phyloP scores from a whole-genome alignment of 345 rosid genomes.

The Pistacia vera region DNA sequence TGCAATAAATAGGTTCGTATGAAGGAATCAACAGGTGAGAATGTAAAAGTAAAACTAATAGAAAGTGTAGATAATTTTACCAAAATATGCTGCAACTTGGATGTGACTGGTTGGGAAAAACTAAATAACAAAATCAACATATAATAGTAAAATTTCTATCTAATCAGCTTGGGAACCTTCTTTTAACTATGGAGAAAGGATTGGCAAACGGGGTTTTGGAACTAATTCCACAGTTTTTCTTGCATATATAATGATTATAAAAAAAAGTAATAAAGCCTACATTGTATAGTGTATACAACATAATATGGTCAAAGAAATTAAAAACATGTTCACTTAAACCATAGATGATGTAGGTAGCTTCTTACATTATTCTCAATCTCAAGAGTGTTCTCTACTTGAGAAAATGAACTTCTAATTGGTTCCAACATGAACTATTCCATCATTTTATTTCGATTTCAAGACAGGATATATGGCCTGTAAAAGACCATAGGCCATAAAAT shows the following conservation, averaged over 20 bases:
- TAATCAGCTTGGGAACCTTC: no score
- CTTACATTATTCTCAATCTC: neutral
- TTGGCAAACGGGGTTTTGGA: no score
- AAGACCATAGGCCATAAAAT: neutral
- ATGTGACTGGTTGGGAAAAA: neutral
- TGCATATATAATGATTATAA: no score
- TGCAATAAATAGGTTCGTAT: neutral
- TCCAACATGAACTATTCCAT: neutral
- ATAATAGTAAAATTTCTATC: no score
- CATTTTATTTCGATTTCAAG: slow-evolving; percentile 8
- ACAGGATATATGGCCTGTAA: neutral
- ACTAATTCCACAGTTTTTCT: no score
- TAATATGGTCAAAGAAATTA: no score
- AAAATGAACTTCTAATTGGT: neutral
- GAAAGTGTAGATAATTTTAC: neutral
- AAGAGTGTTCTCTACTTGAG: neutral
- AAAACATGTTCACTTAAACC: no score
- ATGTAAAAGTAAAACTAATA: neutral
- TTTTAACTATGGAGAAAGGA: no score
- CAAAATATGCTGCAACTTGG: neutral
- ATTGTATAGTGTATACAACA: no score
- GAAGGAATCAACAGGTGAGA: neutral
- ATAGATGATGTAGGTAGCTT: neutral
- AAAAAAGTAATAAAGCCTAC: no score
- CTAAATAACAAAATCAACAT: neutral